Conservation (phyloP, 305 asterid genomes). For the Ilex paraguariensis region DNA sequence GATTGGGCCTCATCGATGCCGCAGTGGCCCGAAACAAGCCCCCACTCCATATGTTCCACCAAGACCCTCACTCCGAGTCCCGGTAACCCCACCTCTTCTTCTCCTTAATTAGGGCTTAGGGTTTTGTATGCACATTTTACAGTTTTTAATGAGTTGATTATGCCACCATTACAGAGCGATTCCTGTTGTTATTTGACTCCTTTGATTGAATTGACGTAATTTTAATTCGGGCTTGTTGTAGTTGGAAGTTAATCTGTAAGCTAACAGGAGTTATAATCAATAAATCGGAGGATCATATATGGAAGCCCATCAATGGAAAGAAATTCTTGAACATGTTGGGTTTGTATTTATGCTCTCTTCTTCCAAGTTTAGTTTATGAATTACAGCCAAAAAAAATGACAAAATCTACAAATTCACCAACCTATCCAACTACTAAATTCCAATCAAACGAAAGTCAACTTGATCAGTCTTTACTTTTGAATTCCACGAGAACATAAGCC, state of each 20-base stretch:
- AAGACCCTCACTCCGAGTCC: slow-evolving; percentile 63
- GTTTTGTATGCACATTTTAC: too few relatives aligned
- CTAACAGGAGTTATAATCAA: slow-evolving; percentile 69
- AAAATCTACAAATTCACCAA: too few relatives aligned
- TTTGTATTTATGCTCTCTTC: slow-evolving; percentile 22
- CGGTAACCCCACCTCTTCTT: slow-evolving; percentile 28
- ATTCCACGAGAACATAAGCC: too few relatives aligned
- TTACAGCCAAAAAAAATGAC: too few relatives aligned
- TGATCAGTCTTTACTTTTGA: too few relatives aligned
- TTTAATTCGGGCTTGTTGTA: slow-evolving; percentile 28
- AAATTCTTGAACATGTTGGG: slow-evolving; percentile 86
- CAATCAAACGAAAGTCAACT: too few relatives aligned
- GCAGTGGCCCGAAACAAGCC: slow-evolving; percentile 62
- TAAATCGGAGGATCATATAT: slow-evolving; percentile 87
- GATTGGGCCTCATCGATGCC: slow-evolving; percentile 76
- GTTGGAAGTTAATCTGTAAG: slow-evolving; percentile 74
- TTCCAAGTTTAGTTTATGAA: neutral
- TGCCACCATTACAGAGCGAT: too few relatives aligned
- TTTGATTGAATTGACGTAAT: too few relatives aligned
- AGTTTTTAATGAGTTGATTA: too few relatives aligned
- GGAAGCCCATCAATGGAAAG: slow-evolving; percentile 94
- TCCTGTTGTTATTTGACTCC: too few relatives aligned
- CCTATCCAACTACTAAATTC: too few relatives aligned
- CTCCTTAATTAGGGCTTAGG: too few relatives aligned
- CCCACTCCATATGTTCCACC: slow-evolving; percentile 81